Conservation (phyloP, 495 filamentous ascomycete genomes). For the Polyplosphaeria fusca region DNA sequence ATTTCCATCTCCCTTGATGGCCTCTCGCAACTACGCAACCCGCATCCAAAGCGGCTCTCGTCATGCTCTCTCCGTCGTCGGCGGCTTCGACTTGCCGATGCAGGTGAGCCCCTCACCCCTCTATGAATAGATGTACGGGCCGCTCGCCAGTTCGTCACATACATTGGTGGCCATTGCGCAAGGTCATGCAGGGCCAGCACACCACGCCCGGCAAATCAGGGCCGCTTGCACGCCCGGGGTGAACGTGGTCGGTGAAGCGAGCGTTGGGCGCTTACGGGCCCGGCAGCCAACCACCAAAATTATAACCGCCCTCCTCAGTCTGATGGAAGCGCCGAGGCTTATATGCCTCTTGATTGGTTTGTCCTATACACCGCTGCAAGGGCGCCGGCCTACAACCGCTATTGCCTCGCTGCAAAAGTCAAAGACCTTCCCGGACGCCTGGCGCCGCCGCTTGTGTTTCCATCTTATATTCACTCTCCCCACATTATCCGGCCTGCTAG, state of each 20-base stretch:
- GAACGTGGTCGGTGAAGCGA: constrained; percentile 27
- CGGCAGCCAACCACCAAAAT: constrained; percentile 30
- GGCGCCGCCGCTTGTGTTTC: constrained; percentile 10
- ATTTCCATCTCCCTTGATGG: too few relatives aligned
- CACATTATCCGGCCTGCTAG: constrained; percentile 22
- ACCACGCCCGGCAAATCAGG: constrained; percentile 19
- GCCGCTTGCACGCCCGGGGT: constrained; percentile 7
- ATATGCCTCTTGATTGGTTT: constrained; percentile 31
- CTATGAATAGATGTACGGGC: constrained; percentile 35
- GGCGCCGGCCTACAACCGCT: constrained; percentile 31
- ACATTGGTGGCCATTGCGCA: constrained; percentile 27
- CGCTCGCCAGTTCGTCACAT: constrained; percentile 33
- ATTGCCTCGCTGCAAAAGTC: constrained; percentile 28
- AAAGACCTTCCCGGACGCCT: constrained; percentile 6
- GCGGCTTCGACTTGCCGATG: not conserved
- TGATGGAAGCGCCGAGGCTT: constrained; percentile 32
- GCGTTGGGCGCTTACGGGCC: constrained; percentile 31
- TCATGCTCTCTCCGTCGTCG: constrained; percentile 10
- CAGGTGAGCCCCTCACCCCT: constrained; percentile 5
- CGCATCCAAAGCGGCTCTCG: too few relatives aligned
- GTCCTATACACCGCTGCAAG: constrained; percentile 24
- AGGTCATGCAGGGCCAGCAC: constrained; percentile 18
- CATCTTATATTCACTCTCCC: constrained; percentile 31
- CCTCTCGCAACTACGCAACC: too few relatives aligned
- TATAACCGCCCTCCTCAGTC: constrained; percentile 27